Evolutionary conservation across 2,329 filamentous ascomycete species (phyloP).

Genomic region (Trichophyton benhamiae): DNA sequence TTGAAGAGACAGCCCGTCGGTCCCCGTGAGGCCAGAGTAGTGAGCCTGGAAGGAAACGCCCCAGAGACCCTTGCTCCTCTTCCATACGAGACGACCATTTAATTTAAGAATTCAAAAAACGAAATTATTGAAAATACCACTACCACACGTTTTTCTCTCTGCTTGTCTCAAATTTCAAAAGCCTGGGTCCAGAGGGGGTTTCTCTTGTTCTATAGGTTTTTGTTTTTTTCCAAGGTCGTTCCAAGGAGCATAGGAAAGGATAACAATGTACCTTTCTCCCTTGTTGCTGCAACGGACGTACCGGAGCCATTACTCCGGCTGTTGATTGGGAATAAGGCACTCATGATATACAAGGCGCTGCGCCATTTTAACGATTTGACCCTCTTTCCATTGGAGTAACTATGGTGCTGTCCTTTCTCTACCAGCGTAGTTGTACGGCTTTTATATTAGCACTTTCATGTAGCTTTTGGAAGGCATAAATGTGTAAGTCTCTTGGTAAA

Average conservation of each 20-base stretch:
- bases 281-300: background rate
- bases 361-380: background rate
- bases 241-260: background rate
- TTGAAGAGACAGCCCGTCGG: constrained; percentile 79
- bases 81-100: constrained; percentile 97
- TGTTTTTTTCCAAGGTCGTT: background rate
- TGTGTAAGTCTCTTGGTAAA: too few relatives aligned
- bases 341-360: background rate
- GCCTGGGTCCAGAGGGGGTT: background rate
- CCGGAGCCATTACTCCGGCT: background rate
- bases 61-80: constrained; percentile 86
- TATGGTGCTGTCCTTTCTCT: background rate
- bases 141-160: background rate
- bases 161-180: background rate
- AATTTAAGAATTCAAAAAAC: constrained; percentile 24
- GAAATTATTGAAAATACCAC: constrained; percentile 4
- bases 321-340: background rate
- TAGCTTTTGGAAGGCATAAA: background rate
- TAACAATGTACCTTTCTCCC: background rate
- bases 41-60: constrained; percentile 68
- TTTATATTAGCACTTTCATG: background rate
- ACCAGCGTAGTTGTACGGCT: background rate
- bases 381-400: background rate
- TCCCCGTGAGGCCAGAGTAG: constrained; percentile 68
- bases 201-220: constrained; percentile 2